These are phyloP conservation scores for Fusarium equiseti DNA, from an alignment of 2,329 filamentous ascomycete species.

Conservation along the genomic window DNA sequence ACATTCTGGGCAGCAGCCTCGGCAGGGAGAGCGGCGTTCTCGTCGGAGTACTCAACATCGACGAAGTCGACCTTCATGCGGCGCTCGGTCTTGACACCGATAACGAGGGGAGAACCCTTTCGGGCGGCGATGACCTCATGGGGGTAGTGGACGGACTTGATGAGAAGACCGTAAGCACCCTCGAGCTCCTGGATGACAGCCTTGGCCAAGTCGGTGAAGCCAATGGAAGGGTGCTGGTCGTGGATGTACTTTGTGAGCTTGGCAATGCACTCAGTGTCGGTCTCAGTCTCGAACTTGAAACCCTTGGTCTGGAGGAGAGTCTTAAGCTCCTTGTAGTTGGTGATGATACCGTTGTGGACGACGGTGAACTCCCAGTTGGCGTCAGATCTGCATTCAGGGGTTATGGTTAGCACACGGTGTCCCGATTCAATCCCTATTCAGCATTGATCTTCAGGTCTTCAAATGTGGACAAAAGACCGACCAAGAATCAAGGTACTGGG, in stretches of 20 bases:
- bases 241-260: slow-evolving; percentile 99
- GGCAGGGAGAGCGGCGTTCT: slow-evolving; percentile 84
- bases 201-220: slow-evolving; percentile 97
- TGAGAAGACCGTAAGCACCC: slow-evolving; percentile 94
- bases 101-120: slow-evolving; percentile 97
- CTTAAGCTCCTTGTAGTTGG: slow-evolving; percentile 99
- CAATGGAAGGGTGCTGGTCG: slow-evolving; percentile 92
- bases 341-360: slow-evolving; percentile 99
- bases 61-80: slow-evolving; percentile 99
- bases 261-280: slow-evolving; percentile 98
- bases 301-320: slow-evolving; percentile 92
- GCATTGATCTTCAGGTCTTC: slow-evolving; percentile 17
- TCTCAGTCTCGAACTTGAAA: slow-evolving; percentile 99
- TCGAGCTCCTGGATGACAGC: slow-evolving; percentile 98
- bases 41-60: slow-evolving; percentile 96
- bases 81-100: slow-evolving; percentile 95
- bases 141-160: slow-evolving; percentile 99
- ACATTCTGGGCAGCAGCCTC: slow-evolving; percentile 97
- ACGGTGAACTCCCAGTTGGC: slow-evolving; percentile 95
- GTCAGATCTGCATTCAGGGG: slow-evolving; percentile 76
- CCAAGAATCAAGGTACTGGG: neutral
- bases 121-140: slow-evolving; percentile 97
- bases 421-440: slow-evolving; percentile 4
- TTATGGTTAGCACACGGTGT: slow-evolving; percentile 39
- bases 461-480: neutral